Percentiles rank a stretch among this genome's conserved stretches.
phyloP scores from a whole-genome alignment of 1,284 basidiomycete genomes.

The Malassezia caprae region DNA sequence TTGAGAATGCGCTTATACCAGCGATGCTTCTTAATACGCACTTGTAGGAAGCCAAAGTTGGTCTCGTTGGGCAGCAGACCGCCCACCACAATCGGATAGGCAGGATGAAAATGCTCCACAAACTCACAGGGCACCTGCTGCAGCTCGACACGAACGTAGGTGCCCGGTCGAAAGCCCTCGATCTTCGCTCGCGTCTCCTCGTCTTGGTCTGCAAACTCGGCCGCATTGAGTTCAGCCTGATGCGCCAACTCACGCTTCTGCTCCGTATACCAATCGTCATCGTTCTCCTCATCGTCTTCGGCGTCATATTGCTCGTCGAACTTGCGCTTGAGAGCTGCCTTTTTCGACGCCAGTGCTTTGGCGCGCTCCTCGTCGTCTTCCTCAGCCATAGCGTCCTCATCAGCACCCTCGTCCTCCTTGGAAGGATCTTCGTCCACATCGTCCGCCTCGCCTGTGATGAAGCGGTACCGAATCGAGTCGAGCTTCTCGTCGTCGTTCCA shows the following conservation, averaged over 20 bases:
- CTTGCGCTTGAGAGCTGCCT: conserved; percentile 80
- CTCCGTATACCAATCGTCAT: conserved; percentile 50
- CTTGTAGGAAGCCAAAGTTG: conserved; percentile 79
- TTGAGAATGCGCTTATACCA: conserved; percentile 90
- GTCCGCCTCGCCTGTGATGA: conserved; percentile 68
- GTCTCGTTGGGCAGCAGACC: conserved; percentile 86
- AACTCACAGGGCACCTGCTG: conserved; percentile 76
- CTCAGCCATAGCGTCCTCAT: conserved; percentile 19
- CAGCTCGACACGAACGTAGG: conserved; percentile 89
- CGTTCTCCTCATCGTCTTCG: conserved; percentile 54
- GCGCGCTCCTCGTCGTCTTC: conserved; percentile 52
- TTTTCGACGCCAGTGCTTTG: conserved; percentile 66
- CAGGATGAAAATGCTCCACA: conserved; percentile 82
- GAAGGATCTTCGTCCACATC: conserved; percentile 43
- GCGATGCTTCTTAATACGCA: conserved; percentile 87
- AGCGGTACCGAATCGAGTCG: conserved; percentile 73
- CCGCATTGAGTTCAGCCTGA: conserved; percentile 72
- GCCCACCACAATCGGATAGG: conserved; percentile 81
- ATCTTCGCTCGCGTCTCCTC: conserved; percentile 68
- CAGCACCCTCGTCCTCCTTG: conserved; percentile 38
- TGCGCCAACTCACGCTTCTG: conserved; percentile 83
- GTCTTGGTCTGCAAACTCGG: conserved; percentile 75
- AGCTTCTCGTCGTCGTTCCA: conserved; percentile 79
- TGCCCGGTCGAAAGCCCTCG: conserved; percentile 80
- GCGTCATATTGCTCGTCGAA: conserved; percentile 96